These are phyloP conservation scores for Xylariales sp. DNA, from an alignment of 2,329 filamentous ascomycete species.

Conservation along the genomic window DNA sequence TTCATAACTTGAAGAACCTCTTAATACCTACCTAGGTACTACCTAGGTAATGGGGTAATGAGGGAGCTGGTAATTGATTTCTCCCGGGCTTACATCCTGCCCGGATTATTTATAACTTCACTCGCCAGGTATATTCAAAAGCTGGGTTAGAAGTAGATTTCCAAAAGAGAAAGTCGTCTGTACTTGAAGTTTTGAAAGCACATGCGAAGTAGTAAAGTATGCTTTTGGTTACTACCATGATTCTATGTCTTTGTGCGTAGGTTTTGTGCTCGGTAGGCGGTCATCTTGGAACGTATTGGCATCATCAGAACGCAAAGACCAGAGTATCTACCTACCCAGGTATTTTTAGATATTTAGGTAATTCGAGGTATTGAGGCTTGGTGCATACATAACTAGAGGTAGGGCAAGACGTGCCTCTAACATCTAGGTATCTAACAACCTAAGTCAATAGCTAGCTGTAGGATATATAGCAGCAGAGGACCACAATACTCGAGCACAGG, in stretches of 20 bases:
- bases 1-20: not conserved
- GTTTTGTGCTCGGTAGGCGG: not conserved
- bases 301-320: not conserved
- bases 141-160: too few species aligned
- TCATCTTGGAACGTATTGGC: not conserved
- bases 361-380: too few species aligned
- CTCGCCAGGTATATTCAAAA: too few species aligned
- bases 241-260: not conserved
- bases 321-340: not conserved
- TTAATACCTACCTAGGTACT: too few species aligned
- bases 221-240: not conserved
- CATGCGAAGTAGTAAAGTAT: not conserved
- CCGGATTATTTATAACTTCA: too few species aligned
- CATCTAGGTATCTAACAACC: too few species aligned
- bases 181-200: not conserved
- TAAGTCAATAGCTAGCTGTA: too few species aligned
- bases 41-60: not conserved
- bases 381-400: too few species aligned
- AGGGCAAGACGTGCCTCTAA: too few species aligned
- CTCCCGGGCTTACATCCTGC: not conserved
- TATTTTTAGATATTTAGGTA: too few species aligned
- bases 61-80: not conserved
- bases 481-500: too few species aligned
- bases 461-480: too few species aligned
- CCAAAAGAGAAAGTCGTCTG: not conserved